Evolutionary conservation across 2,329 filamentous ascomycete species (phyloP).

Genomic region (Claviceps citrina): DNA sequence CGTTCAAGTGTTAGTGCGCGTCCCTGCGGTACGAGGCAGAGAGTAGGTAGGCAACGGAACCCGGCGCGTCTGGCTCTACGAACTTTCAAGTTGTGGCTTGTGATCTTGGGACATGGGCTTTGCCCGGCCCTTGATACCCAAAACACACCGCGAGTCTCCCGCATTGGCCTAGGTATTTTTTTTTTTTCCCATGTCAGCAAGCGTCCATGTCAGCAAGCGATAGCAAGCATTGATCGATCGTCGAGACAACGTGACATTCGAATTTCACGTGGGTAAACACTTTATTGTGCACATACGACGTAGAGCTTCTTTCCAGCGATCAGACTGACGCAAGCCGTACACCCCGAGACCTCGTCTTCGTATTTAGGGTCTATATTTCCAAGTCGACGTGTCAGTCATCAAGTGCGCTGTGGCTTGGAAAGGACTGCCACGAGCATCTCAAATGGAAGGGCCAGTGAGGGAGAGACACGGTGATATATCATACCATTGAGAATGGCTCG

Average conservation of each 20-base stretch:
- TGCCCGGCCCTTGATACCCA: slow-evolving; percentile 91
- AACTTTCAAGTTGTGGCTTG: slow-evolving; percentile 96
- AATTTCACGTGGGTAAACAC: too few relatives aligned
- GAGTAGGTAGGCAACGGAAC: not conserved
- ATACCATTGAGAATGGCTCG: slow-evolving; percentile 89
- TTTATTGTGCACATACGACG: slow-evolving; percentile 55
- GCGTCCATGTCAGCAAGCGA: slow-evolving; percentile 9
- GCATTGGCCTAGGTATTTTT: slow-evolving; percentile 61
- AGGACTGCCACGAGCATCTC: not conserved
- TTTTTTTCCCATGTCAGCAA: slow-evolving; percentile 7
- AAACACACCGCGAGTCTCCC: slow-evolving; percentile 84
- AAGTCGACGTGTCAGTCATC: slow-evolving; percentile 3
- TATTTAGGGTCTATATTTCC: slow-evolving; percentile 76
- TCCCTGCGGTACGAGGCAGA: not conserved
- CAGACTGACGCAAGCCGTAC: slow-evolving; percentile 83
- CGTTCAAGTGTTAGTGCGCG: slow-evolving; percentile 1
- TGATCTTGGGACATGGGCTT: slow-evolving; percentile 98
- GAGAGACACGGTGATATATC: slow-evolving; percentile 2
- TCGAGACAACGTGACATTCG: too few relatives aligned
- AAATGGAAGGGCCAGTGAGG: too few relatives aligned
- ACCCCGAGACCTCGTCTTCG: slow-evolving; percentile 94
- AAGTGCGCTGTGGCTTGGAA: not conserved
- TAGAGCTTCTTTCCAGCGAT: slow-evolving; percentile 87
- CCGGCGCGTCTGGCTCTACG: slow-evolving; percentile 12
- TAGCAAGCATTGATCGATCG: not conserved